phyloP scores from a whole-genome alignment of 805 yeast genomes.

The Monosporozyma siamensis region DNA sequence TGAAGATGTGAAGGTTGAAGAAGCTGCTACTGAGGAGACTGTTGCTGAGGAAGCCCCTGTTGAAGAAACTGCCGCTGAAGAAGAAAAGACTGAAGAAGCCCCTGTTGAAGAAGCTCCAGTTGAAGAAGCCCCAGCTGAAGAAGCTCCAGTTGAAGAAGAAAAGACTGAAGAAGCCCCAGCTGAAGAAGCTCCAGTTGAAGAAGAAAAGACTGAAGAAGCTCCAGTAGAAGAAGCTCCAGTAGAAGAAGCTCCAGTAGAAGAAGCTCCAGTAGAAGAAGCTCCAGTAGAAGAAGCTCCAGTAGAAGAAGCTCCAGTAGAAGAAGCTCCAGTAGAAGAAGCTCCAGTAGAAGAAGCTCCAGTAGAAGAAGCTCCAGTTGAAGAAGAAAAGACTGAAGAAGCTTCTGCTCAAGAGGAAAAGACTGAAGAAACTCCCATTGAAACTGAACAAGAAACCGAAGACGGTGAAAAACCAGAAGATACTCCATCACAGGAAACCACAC shows the following conservation, averaged over 20 bases:
- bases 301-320: conserved; percentile 3
- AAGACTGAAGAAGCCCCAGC: conserved; percentile 6
- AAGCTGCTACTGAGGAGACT: background rate
- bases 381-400: conserved; percentile 4
- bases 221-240: conserved; percentile 7
- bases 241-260: conserved; percentile 5
- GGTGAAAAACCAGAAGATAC: conserved; percentile 6
- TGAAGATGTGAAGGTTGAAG: background rate
- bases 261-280: conserved; percentile 8
- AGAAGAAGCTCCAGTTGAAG: conserved; percentile 3
- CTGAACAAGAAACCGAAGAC: background rate
- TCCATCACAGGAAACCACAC: background rate
- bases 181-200: conserved; percentile 6
- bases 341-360: conserved; percentile 4
- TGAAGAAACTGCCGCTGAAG: conserved; percentile 1
- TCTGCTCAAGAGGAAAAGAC: background rate
- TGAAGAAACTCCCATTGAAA: conserved; percentile 3
- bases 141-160: conserved; percentile 3
- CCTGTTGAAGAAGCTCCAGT: conserved; percentile 6
- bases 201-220: conserved; percentile 4
- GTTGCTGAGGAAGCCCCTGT: background rate
- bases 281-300: conserved; percentile 5
- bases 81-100: conserved; percentile 4
- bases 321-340: conserved; percentile 1
- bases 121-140: conserved; percentile 7